Evolutionary conservation across 2,329 filamentous ascomycete species (phyloP), one percentile per base, ranked within the genome.

Genomic region (Celoporthe dispersa): DNA sequence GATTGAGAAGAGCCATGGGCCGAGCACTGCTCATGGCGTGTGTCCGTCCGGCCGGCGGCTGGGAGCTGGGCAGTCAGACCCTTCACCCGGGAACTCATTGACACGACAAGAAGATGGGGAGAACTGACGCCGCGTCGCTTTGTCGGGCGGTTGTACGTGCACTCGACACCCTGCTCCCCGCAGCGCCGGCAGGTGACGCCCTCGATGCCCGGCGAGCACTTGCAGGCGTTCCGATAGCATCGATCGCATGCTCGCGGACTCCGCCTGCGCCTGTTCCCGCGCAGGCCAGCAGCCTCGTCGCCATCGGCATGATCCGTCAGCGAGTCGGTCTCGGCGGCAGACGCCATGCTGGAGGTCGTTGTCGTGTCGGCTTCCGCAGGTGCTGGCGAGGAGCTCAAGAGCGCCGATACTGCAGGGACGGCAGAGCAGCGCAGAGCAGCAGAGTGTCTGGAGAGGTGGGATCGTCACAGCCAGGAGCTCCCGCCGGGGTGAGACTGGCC

Each of bases 141-240:
- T n/a, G 53, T 31, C 28, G 53, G 53, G 22, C 53, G 53, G 28
- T 31, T 57, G 28, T 57, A 57, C 53, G 53, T 57, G 53, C 53
- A 57, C 28, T n/a, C 53, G 22, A 57, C 53, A 31, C 53, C 53
- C 28, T 57, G 53, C 22, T 57, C 28, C 53, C 28, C 28, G 16
- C 53, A 57, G 22, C 53, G 53, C 28, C 22, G 28, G 28, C 53
- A 57, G 53, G 53, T 57, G 22, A n/a, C 28, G 28, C 53, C 53
- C 53, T 57, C 53, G 53, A 57, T 57, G 53, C 53, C 53, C 22
- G 53, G 53, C 53, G 53, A 57, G 53, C 53, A 57, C 53, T 57
- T 57, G 53, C 53, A 57, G 28, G 53, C 53, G 53, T 57, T 57
- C 28, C 53, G 53, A 57, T 57, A 31, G 28, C 53, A 57, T 57